Evolutionary conservation across 495 filamentous ascomycete genomes (phyloP).

Genomic region (Aspergillus bridgeri): DNA sequence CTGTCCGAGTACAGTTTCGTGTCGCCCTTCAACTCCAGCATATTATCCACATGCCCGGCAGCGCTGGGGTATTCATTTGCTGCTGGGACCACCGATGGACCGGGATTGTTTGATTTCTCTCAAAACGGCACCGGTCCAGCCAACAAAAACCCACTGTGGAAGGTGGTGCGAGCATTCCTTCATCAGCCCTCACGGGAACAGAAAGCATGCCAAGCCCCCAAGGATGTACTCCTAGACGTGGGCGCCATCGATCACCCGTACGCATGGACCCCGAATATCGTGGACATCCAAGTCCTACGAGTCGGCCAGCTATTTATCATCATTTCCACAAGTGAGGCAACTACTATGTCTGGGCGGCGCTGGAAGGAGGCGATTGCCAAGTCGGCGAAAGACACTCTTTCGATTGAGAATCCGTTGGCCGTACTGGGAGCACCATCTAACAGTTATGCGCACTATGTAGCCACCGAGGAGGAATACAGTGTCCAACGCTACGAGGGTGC

Average conservation of each 20-base stretch:
- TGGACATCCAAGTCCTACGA: conserved; percentile 85
- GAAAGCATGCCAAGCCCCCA: conserved; percentile 71
- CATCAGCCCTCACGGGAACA: conserved; percentile 71
- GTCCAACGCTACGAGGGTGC: conserved; percentile 95
- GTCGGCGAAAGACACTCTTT: conserved; percentile 47
- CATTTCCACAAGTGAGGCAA: conserved; percentile 85
- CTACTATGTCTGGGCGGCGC: conserved; percentile 89
- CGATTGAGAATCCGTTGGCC: conserved; percentile 58
- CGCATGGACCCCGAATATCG: conserved; percentile 87
- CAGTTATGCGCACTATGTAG: conserved; percentile 93
- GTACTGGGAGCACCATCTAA: conserved; percentile 94
- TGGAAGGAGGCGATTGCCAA: conserved; percentile 80
- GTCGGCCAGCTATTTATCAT: conserved; percentile 88
- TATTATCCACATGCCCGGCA: conserved; percentile 77
- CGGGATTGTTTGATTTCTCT: conserved; percentile 90
- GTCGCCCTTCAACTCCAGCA: conserved; percentile 69
- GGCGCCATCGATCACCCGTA: conserved; percentile 79
- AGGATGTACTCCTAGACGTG: conserved; percentile 87
- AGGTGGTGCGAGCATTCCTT: conserved; percentile 66
- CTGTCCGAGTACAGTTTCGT: conserved; percentile 71
- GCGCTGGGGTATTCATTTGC: conserved; percentile 93
- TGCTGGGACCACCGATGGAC: conserved; percentile 90
- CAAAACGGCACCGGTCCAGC: conserved; percentile 77
- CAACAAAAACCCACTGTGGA: conserved; percentile 75
- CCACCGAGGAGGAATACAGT: conserved; percentile 86